phyloP scores from a whole-genome alignment of 768 basidiomycete genomes.

The Naganishia kalamii region DNA sequence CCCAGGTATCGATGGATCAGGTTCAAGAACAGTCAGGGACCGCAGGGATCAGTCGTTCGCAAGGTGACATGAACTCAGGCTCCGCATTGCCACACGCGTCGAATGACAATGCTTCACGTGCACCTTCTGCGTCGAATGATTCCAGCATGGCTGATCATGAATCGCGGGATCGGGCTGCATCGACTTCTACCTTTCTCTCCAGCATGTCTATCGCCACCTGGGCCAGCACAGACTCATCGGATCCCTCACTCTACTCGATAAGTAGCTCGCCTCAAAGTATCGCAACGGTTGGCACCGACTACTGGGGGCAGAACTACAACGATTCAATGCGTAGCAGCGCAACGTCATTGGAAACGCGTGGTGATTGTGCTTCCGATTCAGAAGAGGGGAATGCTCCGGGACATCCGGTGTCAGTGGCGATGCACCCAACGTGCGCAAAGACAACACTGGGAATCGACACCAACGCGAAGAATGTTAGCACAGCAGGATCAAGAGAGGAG shows the following conservation, averaged over 20 bases:
- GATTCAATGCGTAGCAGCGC: background rate
- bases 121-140: background rate
- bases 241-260: constrained; percentile 7
- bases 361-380: background rate
- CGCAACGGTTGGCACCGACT: constrained; percentile 3
- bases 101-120: background rate
- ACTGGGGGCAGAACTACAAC: background rate
- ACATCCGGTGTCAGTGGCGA: constrained; percentile 13
- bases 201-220: constrained; percentile 2
- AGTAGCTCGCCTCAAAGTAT: constrained; percentile 12
- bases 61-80: background rate
- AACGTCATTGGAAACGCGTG: background rate
- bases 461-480: background rate
- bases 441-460: background rate
- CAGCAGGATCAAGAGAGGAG: background rate
- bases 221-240: constrained; percentile 6
- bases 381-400: constrained; percentile 11
- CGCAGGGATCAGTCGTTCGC: background rate
- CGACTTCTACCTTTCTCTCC: constrained; percentile 1
- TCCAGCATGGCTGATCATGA: background rate
- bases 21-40: background rate
- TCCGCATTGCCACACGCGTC: background rate
- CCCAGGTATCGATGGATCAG: constrained; percentile 26
- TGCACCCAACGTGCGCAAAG: constrained; percentile 23
- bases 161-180: constrained; percentile 11